These are phyloP conservation scores for Penicillium sp. DNA, from an alignment of 2,329 filamentous ascomycete species.

Conservation along the genomic window DNA sequence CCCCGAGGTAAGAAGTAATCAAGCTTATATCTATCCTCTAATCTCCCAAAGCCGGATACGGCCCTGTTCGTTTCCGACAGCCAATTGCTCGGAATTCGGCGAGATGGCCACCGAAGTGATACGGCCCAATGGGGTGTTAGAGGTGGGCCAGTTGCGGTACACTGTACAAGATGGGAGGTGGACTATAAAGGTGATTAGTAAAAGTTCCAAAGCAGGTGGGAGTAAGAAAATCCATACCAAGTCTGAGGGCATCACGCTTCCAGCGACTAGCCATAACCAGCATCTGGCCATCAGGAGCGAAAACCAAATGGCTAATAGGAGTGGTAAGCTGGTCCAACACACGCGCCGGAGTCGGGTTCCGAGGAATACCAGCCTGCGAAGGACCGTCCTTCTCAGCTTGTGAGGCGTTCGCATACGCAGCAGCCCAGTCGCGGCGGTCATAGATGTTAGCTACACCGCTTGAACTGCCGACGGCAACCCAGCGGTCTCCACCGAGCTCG, in stretches of 20 bases:
- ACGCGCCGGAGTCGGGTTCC: constrained; percentile 69
- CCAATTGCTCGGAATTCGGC: constrained; percentile 66
- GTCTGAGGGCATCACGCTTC: constrained; percentile 82
- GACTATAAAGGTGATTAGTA: constrained; percentile 46
- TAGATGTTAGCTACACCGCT: constrained; percentile 93
- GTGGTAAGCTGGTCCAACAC: constrained; percentile 85
- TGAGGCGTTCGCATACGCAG: constrained; percentile 35
- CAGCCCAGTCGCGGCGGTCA: constrained; percentile 68
- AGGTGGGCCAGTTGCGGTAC: constrained; percentile 95
- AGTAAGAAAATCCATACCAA: constrained; percentile 47
- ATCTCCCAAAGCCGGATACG: constrained; percentile 93
- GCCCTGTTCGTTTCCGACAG: constrained; percentile 84
- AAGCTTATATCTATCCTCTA: constrained; percentile 50
- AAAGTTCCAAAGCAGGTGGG: not conserved
- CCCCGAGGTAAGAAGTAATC: not conserved
- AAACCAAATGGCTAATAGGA: constrained; percentile 73
- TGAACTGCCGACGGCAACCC: constrained; percentile 83
- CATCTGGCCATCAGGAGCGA: constrained; percentile 87
- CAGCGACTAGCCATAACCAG: constrained; percentile 81
- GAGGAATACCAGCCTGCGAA: constrained; percentile 54
- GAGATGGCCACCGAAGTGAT: constrained; percentile 74
- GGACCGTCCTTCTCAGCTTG: constrained; percentile 20
- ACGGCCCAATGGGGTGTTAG: constrained; percentile 81
- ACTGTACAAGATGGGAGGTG: constrained; percentile 92
- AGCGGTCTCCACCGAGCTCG: constrained; percentile 71